These are phyloP conservation scores for Solanum corneliomulleri DNA, from an alignment of 257 asterid genomes.

Conservation along the genomic window DNA sequence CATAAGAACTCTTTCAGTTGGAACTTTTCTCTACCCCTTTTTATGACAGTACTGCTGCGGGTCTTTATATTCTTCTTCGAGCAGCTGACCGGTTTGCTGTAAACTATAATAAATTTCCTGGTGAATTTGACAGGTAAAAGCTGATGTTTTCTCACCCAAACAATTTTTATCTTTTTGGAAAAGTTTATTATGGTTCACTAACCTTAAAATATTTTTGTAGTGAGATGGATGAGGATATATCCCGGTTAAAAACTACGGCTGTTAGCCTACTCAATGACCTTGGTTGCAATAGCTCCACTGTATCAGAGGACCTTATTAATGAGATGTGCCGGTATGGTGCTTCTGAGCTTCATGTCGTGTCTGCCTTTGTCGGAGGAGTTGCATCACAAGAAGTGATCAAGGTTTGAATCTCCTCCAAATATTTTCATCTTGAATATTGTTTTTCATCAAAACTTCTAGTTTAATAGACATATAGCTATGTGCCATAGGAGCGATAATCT, in stretches of 20 bases:
- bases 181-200: not conserved
- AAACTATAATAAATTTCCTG: constrained; percentile 74
- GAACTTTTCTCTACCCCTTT: not conserved
- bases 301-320: constrained; percentile 80
- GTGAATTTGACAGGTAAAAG: constrained; percentile 82
- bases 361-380: constrained; percentile 86
- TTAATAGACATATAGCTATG: not conserved
- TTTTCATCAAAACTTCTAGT: not conserved
- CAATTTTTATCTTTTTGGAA: not conserved
- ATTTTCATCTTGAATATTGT: not conserved
- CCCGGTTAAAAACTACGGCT: constrained; percentile 77
- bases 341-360: constrained; percentile 91
- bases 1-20: constrained; percentile 1
- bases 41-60: constrained; percentile 58
- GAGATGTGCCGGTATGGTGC: constrained; percentile 98
- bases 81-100: constrained; percentile 91
- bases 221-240: constrained; percentile 91
- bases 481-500: not conserved
- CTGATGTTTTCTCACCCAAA: not conserved
- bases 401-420: constrained; percentile 17
- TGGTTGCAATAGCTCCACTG: constrained; percentile 74
- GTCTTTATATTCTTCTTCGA: constrained; percentile 81
- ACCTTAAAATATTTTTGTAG: constrained; percentile 24
- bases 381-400: constrained; percentile 97
- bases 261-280: constrained; percentile 57